phyloP scores from a whole-genome alignment of 805 yeast genomes.

The Nakazawaea peltata region DNA sequence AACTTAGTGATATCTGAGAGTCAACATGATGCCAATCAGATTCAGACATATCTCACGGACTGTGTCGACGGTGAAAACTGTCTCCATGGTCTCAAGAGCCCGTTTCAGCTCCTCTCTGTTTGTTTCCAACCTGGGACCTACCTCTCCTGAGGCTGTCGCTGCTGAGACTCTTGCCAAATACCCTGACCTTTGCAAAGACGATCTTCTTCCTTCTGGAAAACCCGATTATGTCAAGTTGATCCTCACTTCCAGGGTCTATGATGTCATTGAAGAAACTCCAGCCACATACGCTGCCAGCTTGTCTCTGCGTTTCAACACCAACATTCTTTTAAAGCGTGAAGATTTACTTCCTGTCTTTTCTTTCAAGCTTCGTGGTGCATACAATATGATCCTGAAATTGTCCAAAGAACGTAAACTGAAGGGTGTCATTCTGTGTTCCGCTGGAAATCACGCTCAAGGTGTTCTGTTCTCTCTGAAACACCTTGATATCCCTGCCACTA shows the following conservation, averaged over 20 bases:
- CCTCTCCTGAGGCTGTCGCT: too few relatives aligned
- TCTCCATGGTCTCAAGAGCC: too few relatives aligned
- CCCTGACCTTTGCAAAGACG: slow-evolving; percentile 42
- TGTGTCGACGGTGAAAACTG: too few relatives aligned
- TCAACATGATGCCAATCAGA: too few relatives aligned
- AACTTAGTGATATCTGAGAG: too few relatives aligned
- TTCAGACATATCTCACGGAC: too few relatives aligned
- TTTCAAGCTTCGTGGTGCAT: slow-evolving; percentile 95
- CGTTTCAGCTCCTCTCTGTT: too few relatives aligned
- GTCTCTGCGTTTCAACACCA: slow-evolving; percentile 67
- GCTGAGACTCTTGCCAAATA: slow-evolving; percentile 18
- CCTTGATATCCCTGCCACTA: slow-evolving; percentile 86
- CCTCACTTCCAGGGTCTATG: slow-evolving; percentile 88
- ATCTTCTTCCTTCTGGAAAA: slow-evolving; percentile 49
- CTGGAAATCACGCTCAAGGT: slow-evolving; percentile 99
- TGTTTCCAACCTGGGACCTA: too few relatives aligned
- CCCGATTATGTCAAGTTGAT: slow-evolving; percentile 95
- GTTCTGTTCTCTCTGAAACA: slow-evolving; percentile 88
- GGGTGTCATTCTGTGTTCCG: slow-evolving; percentile 97
- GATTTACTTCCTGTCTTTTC: slow-evolving; percentile 93
- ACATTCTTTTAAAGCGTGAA: slow-evolving; percentile 79
- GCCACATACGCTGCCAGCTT: slow-evolving; percentile 66
- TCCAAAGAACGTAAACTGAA: slow-evolving; percentile 54
- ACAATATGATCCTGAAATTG: slow-evolving; percentile 90
- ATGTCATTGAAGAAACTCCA: slow-evolving; percentile 89